A percentile compares a stretch with the other conserved stretches of the same genome.
These are phyloP conservation scores for Physcomitrellopsis africana DNA, from an alignment of 225 moss, liverwort and hornwort genomes.

Conservation along the genomic window DNA sequence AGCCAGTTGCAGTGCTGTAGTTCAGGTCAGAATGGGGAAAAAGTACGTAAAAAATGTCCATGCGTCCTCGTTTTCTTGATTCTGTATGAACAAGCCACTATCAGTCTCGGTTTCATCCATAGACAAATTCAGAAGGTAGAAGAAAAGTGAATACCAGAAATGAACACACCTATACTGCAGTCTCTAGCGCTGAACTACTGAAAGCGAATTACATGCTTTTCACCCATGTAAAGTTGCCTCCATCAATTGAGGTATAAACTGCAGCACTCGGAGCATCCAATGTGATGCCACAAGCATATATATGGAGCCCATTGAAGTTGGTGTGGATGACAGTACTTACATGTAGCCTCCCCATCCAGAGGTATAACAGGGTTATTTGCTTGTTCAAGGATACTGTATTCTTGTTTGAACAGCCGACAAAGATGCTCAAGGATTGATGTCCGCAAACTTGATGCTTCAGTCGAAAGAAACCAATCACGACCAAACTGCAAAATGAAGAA, in stretches of 20 bases:
- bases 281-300: neutral
- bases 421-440: slow-evolving; percentile 49
- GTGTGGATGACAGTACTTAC: slow-evolving; percentile 21
- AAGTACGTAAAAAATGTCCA: neutral
- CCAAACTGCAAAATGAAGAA: slow-evolving; percentile 56
- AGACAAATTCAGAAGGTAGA: neutral
- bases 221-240: neutral
- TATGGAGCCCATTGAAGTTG: neutral
- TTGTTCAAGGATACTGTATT: slow-evolving; percentile 33
- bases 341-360: slow-evolving; percentile 26
- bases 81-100: slow-evolving; percentile 21
- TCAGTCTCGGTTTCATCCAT: neutral
- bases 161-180: neutral
- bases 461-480: slow-evolving; percentile 67
- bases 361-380: slow-evolving; percentile 38
- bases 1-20: neutral
- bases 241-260: neutral
- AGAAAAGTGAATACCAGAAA: neutral
- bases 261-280: neutral
- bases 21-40: slow-evolving; percentile 8
- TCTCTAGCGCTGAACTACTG: neutral
- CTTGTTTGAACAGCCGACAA: slow-evolving; percentile 43
- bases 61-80: neutral
- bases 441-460: slow-evolving; percentile 64
- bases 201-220: neutral